Conservation (phyloP, 2,329 filamentous ascomycete genomes). For the Venturia carpophila region DNA sequence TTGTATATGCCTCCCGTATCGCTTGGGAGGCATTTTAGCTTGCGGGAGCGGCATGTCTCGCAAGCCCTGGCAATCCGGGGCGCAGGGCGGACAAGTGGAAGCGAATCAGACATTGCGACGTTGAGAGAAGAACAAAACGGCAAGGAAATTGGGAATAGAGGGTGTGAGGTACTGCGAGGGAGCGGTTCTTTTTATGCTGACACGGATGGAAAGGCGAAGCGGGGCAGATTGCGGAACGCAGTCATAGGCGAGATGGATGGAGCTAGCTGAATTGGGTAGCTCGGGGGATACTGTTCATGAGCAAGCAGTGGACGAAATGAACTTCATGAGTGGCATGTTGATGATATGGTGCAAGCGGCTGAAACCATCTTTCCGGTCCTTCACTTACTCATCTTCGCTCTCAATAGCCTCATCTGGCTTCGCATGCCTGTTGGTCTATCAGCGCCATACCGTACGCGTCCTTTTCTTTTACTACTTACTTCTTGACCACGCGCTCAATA, state of each 20-base stretch:
- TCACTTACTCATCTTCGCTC: not conserved
- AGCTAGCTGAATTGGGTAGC: not conserved
- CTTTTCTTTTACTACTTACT: slow-evolving; percentile 26
- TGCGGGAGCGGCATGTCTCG: slow-evolving; percentile 5
- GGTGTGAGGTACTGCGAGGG: not conserved
- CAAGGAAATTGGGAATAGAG: not conserved
- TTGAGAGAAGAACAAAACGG: not conserved
- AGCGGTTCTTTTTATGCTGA: not conserved
- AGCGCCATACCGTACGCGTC: not conserved
- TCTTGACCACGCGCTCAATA: slow-evolving; percentile 34
- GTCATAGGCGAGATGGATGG: not conserved
- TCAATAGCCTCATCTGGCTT: not conserved
- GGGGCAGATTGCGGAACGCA: not conserved
- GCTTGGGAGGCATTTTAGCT: not conserved
- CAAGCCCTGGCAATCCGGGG: not conserved
- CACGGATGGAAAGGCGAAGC: slow-evolving; percentile 5
- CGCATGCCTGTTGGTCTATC: not conserved
- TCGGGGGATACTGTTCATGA: not conserved
- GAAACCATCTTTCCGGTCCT: not conserved
- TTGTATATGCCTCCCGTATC: not conserved
- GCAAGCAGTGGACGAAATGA: not conserved
- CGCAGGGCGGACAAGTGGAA: not conserved
- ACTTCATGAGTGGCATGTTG: not conserved
- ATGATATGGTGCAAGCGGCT: not conserved
- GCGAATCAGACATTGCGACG: not conserved